These are phyloP conservation scores for Pythium vanterpoolii DNA, from an alignment of 352 stramenopile genomes.

Conservation along the genomic window DNA sequence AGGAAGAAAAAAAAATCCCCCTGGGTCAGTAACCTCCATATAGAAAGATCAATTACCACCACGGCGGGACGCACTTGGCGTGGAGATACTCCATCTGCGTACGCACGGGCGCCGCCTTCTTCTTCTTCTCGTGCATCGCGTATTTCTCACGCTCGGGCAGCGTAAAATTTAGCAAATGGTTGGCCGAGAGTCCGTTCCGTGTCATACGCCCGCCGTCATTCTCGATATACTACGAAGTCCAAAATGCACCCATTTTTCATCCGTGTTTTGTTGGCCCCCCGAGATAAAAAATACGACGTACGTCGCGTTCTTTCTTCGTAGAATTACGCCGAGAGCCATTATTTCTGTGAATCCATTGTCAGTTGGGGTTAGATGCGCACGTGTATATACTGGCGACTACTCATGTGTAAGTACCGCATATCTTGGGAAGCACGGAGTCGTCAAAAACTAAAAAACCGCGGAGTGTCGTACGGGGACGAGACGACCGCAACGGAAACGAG, in stretches of 20 bases:
- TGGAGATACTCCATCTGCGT: slow-evolving; percentile 85
- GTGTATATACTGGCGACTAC: background rate
- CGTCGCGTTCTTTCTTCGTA: slow-evolving; percentile 26
- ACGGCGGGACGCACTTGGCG: slow-evolving; percentile 54
- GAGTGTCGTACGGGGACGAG: background rate
- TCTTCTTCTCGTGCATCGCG: slow-evolving; percentile 55
- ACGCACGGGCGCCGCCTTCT: slow-evolving; percentile 32
- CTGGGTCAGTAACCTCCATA: background rate
- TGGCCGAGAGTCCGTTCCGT: slow-evolving; percentile 69
- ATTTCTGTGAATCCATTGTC: slow-evolving; percentile 4
- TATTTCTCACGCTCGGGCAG: slow-evolving; percentile 69
- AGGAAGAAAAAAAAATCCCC: background rate
- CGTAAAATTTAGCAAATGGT: slow-evolving; percentile 83
- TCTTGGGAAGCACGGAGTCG: background rate
- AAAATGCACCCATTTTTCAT: background rate
- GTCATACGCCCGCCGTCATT: slow-evolving; percentile 42
- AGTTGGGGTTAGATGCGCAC: background rate
- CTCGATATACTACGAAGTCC: slow-evolving; percentile 18
- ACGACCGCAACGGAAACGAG: background rate
- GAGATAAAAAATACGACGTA: slow-evolving; percentile 7
- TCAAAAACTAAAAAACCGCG: background rate
- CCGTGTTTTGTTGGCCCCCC: background rate
- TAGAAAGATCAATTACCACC: background rate
- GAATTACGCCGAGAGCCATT: slow-evolving; percentile 23
- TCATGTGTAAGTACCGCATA: slow-evolving; percentile 13